Percentiles rank a stretch among this genome's conserved stretches.
These are phyloP conservation scores for Ambispora gerdemannii DNA, from an alignment of 192 early-diverging fungal species.

Conservation along the genomic window DNA sequence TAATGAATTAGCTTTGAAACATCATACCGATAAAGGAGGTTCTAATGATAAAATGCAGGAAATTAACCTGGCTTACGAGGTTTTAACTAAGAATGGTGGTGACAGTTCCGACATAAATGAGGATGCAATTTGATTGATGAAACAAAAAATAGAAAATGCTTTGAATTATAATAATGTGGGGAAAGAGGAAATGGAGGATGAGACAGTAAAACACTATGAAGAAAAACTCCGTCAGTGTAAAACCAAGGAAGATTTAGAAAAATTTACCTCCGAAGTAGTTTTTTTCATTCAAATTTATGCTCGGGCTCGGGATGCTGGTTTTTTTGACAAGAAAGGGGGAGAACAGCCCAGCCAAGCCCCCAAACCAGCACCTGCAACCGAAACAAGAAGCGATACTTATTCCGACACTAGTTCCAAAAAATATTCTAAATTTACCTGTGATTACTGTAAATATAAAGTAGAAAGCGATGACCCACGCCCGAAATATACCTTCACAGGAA, in stretches of 20 bases:
- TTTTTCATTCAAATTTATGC: neutral
- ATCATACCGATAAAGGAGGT: neutral
- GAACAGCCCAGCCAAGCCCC: neutral
- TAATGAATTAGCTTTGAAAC: neutral
- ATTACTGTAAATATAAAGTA: neutral
- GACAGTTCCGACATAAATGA: neutral
- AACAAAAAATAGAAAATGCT: neutral
- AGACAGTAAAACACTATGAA: neutral
- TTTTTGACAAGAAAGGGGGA: neutral
- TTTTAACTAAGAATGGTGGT: neutral
- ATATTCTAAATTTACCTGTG: neutral
- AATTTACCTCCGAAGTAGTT: neutral
- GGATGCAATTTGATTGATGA: neutral
- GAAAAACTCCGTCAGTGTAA: neutral
- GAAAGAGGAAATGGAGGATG: neutral
- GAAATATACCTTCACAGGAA: neutral
- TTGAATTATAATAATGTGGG: neutral
- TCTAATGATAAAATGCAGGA: neutral
- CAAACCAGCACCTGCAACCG: neutral
- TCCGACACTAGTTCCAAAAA: neutral
- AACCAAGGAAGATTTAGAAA: constrained; percentile 1
- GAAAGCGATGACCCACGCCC: neutral
- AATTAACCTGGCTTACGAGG: neutral
- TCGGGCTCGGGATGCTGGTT: constrained; percentile 1
- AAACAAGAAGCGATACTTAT: neutral